Evolutionary conservation across 1,284 basidiomycete species (phyloP), one percentile per base, ranked within the genome.

Genomic region (Tilletia setariae): DNA sequence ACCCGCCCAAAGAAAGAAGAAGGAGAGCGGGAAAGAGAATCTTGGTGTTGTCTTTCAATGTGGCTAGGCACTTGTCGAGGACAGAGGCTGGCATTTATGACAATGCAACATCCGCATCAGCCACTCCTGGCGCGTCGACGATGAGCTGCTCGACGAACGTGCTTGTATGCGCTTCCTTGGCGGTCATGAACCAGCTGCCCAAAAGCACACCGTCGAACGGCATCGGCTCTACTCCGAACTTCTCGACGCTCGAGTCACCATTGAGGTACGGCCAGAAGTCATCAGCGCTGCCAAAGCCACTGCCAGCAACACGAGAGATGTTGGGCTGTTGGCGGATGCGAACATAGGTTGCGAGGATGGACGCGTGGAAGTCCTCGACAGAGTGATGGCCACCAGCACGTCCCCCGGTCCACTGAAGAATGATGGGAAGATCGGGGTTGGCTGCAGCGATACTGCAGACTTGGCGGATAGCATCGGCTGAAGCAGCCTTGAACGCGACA

Each of bases 131-230:
- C 1, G 95, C 94, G 64, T 91, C 91, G 70, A 98, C 90, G 76
- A 98, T 97, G 73, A 98, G 87, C 84, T 98, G 91, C 87, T 98
- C 98, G 83, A 98, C 94, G n/a, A n/a, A n/a, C n/a, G n/a, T n/a
- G 69, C 88, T 94, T 65, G 98, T 89, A n/a, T n/a, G n/a, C n/a
- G n/a, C n/a, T n/a, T n/a, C n/a, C n/a, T n/a, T n/a, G n/a, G n/a
- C n/a, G n/a, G n/a, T n/a, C n/a, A n/a, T n/a, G n/a, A n/a, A n/a
- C n/a, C n/a, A n/a, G n/a, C n/a, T n/a, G n/a, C n/a, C n/a, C n/a
- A n/a, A n/a, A n/a, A n/a, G n/a, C n/a, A n/a, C n/a, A n/a, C n/a
- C n/a, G n/a, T n/a, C n/a, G n/a, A n/a, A n/a, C n/a, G n/a, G n/a
- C n/a, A n/a, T n/a, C n/a, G n/a, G n/a, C n/a, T n/a, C n/a, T n/a